A percentile compares a stretch with the other conserved stretches of the same genome.
phyloP scores from a whole-genome alignment of 2,329 filamentous ascomycete species.

The Dothidotthia symphoricarpi region DNA sequence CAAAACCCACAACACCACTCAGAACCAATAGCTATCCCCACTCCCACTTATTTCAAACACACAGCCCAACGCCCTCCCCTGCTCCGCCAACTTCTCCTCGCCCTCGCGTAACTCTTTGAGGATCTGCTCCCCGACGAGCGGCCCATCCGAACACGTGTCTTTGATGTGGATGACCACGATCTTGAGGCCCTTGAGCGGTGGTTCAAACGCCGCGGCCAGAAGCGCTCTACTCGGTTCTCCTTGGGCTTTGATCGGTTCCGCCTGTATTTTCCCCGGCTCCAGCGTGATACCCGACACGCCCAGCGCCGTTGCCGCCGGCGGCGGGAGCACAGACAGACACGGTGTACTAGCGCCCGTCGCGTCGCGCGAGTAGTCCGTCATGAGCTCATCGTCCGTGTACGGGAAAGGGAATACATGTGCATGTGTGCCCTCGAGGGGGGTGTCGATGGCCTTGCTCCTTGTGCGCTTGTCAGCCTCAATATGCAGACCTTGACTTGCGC shows the following conservation, averaged over 20 bases:
- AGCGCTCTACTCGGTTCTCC: slow-evolving; percentile 11
- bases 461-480: slow-evolving; percentile 11
- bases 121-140: slow-evolving; percentile 64
- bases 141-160: slow-evolving; percentile 73
- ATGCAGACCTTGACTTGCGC: slow-evolving; percentile 46
- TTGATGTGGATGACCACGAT: slow-evolving; percentile 94
- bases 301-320: background rate
- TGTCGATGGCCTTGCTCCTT: slow-evolving; percentile 19
- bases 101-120: slow-evolving; percentile 65
- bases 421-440: slow-evolving; percentile 7
- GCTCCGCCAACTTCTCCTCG: slow-evolving; percentile 49
- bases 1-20: background rate
- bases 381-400: slow-evolving; percentile 27
- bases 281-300: too few relatives aligned
- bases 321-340: background rate
- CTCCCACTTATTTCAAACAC: slow-evolving; percentile 70
- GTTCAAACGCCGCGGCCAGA: slow-evolving; percentile 25
- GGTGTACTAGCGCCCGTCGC: slow-evolving; percentile 14
- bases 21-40: slow-evolving; percentile 60
- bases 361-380: slow-evolving; percentile 26
- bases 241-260: background rate
- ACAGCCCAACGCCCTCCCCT: slow-evolving; percentile 67
- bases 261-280: background rate
- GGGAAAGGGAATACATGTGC: slow-evolving; percentile 1
- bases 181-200: slow-evolving; percentile 68